phyloP scores from a whole-genome alignment of 2,329 filamentous ascomycete genomes.

The Botrytis galanthina region DNA sequence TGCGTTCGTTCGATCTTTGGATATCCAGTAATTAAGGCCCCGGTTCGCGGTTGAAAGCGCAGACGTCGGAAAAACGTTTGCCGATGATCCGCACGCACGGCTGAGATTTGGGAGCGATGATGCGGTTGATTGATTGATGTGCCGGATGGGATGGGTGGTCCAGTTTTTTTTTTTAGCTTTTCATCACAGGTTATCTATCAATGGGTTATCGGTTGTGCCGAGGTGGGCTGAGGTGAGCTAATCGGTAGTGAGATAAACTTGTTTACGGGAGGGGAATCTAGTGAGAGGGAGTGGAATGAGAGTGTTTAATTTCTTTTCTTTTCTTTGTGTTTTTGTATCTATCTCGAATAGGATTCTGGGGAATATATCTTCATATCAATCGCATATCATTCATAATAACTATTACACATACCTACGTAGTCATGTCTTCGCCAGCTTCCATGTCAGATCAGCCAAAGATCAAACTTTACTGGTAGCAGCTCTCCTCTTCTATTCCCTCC shows the following conservation, averaged over 20 bases:
- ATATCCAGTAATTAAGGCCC: neutral
- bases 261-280: neutral
- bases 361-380: neutral
- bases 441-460: slow-evolving; percentile 44
- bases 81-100: slow-evolving; percentile 7
- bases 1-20: neutral
- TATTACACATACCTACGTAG: neutral
- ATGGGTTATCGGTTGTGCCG: neutral
- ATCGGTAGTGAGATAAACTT: neutral
- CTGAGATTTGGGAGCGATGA: neutral
- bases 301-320: neutral
- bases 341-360: neutral
- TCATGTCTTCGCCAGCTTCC: slow-evolving; percentile 12
- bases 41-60: slow-evolving; percentile 17
- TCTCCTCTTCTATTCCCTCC: neutral
- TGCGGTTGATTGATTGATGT: neutral
- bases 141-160: neutral
- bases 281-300: neutral
- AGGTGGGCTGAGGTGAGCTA: neutral
- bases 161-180: neutral
- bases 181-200: neutral
- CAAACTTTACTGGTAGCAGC: slow-evolving; percentile 53
- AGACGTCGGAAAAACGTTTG: slow-evolving; percentile 6
- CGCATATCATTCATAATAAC: neutral
- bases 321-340: neutral